These are phyloP conservation scores for Sugiyamaella valdiviana DNA, from an alignment of 805 yeast species.

Conservation along the genomic window DNA sequence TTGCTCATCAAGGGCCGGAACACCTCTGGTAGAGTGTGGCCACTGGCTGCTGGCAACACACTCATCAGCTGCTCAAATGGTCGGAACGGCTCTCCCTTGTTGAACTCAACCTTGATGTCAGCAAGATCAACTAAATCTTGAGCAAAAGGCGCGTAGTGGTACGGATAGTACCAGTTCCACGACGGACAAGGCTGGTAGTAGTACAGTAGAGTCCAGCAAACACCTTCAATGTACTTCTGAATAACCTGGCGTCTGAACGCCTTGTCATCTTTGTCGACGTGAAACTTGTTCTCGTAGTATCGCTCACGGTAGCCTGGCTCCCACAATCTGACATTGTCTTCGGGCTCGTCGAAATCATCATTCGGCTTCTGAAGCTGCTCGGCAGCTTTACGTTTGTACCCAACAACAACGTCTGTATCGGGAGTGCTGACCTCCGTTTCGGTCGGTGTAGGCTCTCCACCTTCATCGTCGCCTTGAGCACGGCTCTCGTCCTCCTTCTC, in stretches of 20 bases:
- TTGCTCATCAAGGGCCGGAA: constrained; percentile 78
- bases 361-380: constrained; percentile 14
- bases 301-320: constrained; percentile 83
- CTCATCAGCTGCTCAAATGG: constrained; percentile 95
- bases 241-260: constrained; percentile 55
- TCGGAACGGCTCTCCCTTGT: constrained; percentile 68
- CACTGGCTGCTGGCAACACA: constrained; percentile 90
- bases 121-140: constrained; percentile 62
- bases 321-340: constrained; percentile 57
- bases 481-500: background rate
- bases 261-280: constrained; percentile 42
- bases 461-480: constrained; percentile 1
- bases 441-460: constrained; percentile 4
- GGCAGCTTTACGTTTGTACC: constrained; percentile 13
- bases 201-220: constrained; percentile 91
- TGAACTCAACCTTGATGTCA: constrained; percentile 46
- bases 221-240: constrained; percentile 79
- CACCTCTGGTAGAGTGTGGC: constrained; percentile 74
- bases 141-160: constrained; percentile 97
- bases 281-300: constrained; percentile 73
- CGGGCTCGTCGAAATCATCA: constrained; percentile 36
- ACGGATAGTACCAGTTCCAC: constrained; percentile 97
- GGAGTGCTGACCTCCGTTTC: constrained; percentile 9
- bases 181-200: constrained; percentile 98
- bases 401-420: constrained; percentile 13